Evolutionary conservation across 106 monocot genomes (phyloP).

Genomic region (Acorus gramineus): DNA sequence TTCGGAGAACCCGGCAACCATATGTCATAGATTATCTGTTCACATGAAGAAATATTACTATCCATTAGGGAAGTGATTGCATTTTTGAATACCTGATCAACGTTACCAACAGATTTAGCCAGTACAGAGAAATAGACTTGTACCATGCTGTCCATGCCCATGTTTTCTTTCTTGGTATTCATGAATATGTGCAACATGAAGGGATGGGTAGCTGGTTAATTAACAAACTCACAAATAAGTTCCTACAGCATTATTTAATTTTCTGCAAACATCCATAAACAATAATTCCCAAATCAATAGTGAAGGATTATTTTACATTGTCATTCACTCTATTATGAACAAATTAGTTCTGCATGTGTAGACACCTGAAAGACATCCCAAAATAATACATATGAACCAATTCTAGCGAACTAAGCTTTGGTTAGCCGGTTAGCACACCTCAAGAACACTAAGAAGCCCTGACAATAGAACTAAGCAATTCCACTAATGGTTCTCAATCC

Average conservation of each 20-base stretch:
- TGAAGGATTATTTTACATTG: too few relatives aligned
- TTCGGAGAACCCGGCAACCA: constrained; percentile 81
- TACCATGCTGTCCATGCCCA: constrained; percentile 48
- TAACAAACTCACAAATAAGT: constrained; percentile 1
- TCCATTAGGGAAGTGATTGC: background rate
- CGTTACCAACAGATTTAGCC: constrained; percentile 94
- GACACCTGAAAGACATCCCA: too few relatives aligned
- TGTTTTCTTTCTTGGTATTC: constrained; percentile 96
- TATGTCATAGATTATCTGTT: constrained; percentile 98
- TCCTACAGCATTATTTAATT: background rate
- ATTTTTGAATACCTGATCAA: constrained; percentile 67
- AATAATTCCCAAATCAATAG: too few relatives aligned
- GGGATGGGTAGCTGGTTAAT: constrained; percentile 71
- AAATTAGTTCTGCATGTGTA: too few relatives aligned
- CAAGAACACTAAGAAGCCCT: too few relatives aligned
- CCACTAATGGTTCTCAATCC: too few relatives aligned
- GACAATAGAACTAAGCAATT: too few relatives aligned
- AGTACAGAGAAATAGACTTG: constrained; percentile 97
- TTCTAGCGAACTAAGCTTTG: too few relatives aligned
- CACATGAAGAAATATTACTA: background rate
- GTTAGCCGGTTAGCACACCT: too few relatives aligned
- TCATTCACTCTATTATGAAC: too few relatives aligned
- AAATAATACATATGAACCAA: too few relatives aligned
- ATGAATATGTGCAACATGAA: constrained; percentile 97
- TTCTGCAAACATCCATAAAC: background rate